These are phyloP conservation scores for Rutstroemia sp. DNA, from an alignment of 2,329 filamentous ascomycete species.

Conservation along the genomic window DNA sequence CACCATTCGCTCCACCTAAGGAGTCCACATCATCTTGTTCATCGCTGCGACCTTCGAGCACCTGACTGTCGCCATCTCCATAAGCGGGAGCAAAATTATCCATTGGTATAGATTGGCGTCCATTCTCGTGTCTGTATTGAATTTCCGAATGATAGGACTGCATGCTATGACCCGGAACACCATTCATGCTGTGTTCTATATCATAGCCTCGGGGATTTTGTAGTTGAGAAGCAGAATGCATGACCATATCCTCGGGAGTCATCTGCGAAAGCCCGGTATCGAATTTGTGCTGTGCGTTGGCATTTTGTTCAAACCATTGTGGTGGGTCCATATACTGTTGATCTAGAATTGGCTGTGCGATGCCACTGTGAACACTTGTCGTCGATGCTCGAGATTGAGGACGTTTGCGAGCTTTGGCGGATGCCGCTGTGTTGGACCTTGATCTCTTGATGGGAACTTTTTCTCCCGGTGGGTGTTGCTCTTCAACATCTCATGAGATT, in stretches of 20 bases:
- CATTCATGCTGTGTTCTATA: conserved; percentile 44
- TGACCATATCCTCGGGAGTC: conserved; percentile 51
- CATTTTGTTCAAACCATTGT: conserved; percentile 27
- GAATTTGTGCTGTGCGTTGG: conserved; percentile 26
- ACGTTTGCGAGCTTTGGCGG: conserved; percentile 34
- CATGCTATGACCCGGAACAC: conserved; percentile 35
- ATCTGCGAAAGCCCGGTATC: conserved; percentile 32
- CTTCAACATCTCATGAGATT: conserved; percentile 17
- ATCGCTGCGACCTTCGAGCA: conserved; percentile 48
- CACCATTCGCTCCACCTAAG: conserved; percentile 36
- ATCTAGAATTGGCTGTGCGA: conserved; percentile 25
- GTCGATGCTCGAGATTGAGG: conserved; percentile 41
- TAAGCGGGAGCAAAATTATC: conserved; percentile 50
- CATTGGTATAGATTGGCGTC: conserved; percentile 45
- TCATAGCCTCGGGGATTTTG: conserved; percentile 42
- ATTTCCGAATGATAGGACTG: conserved; percentile 38
- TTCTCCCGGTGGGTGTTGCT: conserved; percentile 24
- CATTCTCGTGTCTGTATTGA: conserved; percentile 29
- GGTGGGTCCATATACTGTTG: conserved; percentile 24
- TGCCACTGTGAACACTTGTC: conserved; percentile 36
- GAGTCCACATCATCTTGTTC: conserved; percentile 51
- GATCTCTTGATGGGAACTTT: conserved; percentile 35
- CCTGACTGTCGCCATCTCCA: conserved; percentile 50
- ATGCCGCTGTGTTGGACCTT: conserved; percentile 38
- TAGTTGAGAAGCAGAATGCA: conserved; percentile 50